A percentile compares a stretch with the other conserved stretches of the same genome.
Evolutionary conservation across 163 green algal species (phyloP).

Genomic region (Smithsoniella earleae): DNA sequence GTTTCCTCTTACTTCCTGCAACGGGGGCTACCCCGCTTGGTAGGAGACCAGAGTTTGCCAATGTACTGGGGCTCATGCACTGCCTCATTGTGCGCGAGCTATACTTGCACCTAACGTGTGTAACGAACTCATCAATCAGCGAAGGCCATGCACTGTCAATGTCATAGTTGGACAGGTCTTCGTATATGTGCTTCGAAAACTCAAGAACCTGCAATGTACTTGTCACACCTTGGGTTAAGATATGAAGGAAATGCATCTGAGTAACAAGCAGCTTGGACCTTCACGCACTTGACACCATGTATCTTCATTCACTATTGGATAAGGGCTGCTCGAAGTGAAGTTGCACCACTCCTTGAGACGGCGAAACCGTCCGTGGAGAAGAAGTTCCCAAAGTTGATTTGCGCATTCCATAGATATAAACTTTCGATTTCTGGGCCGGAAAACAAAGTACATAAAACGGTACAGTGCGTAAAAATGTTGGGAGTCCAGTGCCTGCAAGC

Average conservation of each 20-base stretch:
- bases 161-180: constrained; percentile 31
- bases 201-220: constrained; percentile 9
- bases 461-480: background rate
- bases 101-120: constrained; percentile 16
- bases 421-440: background rate
- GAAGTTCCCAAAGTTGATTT: background rate
- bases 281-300: constrained; percentile 20
- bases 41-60: background rate
- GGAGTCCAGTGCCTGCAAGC: background rate
- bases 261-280: no score
- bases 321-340: background rate
- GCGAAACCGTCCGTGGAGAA: constrained; percentile 13
- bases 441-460: constrained; percentile 27
- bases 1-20: constrained; percentile 22
- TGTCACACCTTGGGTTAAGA: background rate
- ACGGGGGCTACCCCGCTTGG: background rate
- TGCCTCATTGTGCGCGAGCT: background rate
- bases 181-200: constrained; percentile 12
- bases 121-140: constrained; percentile 27
- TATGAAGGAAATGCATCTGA: no score
- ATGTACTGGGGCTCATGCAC: constrained; percentile 10
- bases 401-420: constrained; percentile 25
- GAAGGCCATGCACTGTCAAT: constrained; percentile 25
- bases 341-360: constrained; percentile 10
- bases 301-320: constrained; percentile 8